Base-by-base conservation (phyloP, 2,329 filamentous ascomycete genomes). In the Penicillium hesseltinei region DNA sequence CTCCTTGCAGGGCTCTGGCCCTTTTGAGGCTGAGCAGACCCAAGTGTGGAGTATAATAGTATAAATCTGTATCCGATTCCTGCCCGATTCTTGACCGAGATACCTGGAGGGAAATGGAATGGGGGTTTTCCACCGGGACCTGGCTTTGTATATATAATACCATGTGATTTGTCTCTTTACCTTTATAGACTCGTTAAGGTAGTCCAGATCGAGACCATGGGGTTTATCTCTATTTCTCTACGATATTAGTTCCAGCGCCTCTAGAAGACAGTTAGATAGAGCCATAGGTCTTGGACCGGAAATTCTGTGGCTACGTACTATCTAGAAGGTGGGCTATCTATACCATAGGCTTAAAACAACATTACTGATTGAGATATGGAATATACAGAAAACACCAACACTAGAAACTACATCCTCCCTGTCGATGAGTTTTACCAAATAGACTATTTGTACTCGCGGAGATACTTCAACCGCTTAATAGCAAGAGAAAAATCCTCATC, bases 391-490 rank as follows among this genome's bases (percentile, higher is more conserved):
- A 40, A 21, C 4, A 17, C 2, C 4, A 29, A 50, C 6, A 15
- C 21, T 25, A 29, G 23, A 9, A 17, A 17, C 15, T 11, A 31
- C 11, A 29, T 40, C 11, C 36, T 23, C 36, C 15, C 13, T 21
- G 7, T 13, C 9, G 1, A 23, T 31, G 8, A 40, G 4, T 27
- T 6, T 6, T 6, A 9, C 10, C 4, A 33, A 2, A 15, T 5
- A 13, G 31, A 27, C 25, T 33, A 52, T 36, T 31, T 47, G 42
- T 42, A 53, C 21, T 56, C 42, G 4, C 54, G 54, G 10, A 56
- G 49, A 27, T 42, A 56, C 13, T 46, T 52, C 42, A 56, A n/a
- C 9, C 54, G 54, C 43, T 42, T 53, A 23, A 56, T 27, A 53
- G 54, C 54, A 21, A 47, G 49, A 19, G 43, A 25, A 29, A 56